Base-by-base conservation (phyloP, 106 monocot genomes). In the Dendrobium huoshanense region DNA sequence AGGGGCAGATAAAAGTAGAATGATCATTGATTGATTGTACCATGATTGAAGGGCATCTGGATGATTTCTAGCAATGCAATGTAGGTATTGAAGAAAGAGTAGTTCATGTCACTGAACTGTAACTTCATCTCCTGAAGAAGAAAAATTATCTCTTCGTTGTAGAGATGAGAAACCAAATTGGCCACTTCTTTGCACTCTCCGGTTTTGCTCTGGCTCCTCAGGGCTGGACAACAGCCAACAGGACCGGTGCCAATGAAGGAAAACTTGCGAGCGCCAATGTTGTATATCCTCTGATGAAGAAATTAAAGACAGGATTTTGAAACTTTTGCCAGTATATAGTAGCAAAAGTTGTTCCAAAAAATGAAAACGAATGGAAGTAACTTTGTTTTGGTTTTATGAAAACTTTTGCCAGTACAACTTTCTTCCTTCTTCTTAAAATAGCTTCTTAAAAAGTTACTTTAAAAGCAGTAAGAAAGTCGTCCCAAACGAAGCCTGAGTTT, bases 1-100 rank as follows among this genome's bases (percentile, higher is more conserved):
- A 33, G 6, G 33, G 20, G 6, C 61, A 22, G 22, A 4, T 22
- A 56, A 56, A 56, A 56, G 56, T 0, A 25, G 24, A 25, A 67
- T 18, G 8, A 25, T 5, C 29, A 22, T 17, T 5, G 24, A 17
- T 29, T 65, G 64, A 41, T 42, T 20, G 3, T 86, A 91, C 91
- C 91, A 22, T 88, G 81, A 19, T 72, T 4, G 0, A 55, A 4
- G 31, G 88, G 88, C 1, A 67, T 81, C 67, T 81, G 74, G 41
- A 86, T 79, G 79, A 70, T 83, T 37, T 88, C 72, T 41, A 79
- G 81, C 3, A 87, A 44, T 22, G 91, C 74, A 43, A 27, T 4
- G 56, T 56, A 73, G 42, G 88, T 75, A 68, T 91, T 87, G 54
- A 87, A 89, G 83, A 92, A 92, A 1, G 90, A 83, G 64, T 90